Percentiles rank a stretch among this genome's conserved stretches.
Conservation (phyloP, 495 filamentous ascomycete species). For the Penicillium goetzii region DNA sequence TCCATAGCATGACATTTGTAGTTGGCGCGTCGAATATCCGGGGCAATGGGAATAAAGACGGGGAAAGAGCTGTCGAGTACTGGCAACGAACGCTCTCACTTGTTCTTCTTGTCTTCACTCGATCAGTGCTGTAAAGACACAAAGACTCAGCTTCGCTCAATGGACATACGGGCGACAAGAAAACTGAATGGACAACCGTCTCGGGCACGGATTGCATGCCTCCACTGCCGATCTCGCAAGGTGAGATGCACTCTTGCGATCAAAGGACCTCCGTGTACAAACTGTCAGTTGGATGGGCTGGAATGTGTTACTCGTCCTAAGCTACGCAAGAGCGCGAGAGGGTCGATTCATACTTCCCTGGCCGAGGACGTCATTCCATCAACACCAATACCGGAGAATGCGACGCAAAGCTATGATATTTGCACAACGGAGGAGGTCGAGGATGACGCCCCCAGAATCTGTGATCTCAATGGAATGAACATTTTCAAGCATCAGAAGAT, state of each 20-base stretch:
- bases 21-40: not conserved
- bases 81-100: not conserved
- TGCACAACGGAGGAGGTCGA: not conserved
- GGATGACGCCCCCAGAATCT: not conserved
- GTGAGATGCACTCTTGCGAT: constrained; percentile 1
- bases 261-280: constrained; percentile 5
- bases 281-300: constrained; percentile 8
- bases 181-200: constrained; percentile 7
- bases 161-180: constrained; percentile 5
- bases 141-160: not conserved
- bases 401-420: not conserved
- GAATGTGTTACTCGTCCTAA: constrained; percentile 4
- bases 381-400: not conserved
- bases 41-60: not conserved
- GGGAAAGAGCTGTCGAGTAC: not conserved
- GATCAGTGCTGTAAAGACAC: not conserved
- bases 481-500: not conserved
- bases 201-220: constrained; percentile 3
- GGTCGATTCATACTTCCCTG: not conserved
- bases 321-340: not conserved
- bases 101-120: not conserved
- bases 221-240: constrained; percentile 6
- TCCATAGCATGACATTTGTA: not conserved
- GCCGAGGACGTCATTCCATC: not conserved
- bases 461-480: constrained; percentile 5